Conservation (phyloP, 2,329 filamentous ascomycete species). For the Cercospora sp. region DNA sequence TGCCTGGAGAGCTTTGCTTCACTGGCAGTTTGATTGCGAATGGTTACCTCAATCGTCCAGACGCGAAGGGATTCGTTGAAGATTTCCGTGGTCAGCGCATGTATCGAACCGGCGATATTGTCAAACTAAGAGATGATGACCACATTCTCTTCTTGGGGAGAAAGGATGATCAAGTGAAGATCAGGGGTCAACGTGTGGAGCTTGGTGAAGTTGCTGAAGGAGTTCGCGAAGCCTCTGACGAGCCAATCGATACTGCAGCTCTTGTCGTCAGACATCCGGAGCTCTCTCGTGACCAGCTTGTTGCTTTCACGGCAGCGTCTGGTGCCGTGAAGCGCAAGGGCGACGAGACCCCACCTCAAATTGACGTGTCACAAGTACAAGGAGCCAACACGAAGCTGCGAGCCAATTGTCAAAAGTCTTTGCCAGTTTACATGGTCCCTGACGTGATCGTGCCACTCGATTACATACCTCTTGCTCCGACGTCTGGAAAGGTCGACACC, state of each 20-base stretch:
- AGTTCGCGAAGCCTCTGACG: constrained; percentile 14
- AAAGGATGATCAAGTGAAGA: constrained; percentile 73
- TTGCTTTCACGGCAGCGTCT: constrained; percentile 16
- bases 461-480: constrained; percentile 20
- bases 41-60: constrained; percentile 25
- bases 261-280: constrained; percentile 23
- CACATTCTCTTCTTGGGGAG: constrained; percentile 60
- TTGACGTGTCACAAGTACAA: constrained; percentile 6
- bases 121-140: constrained; percentile 39
- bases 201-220: constrained; percentile 62
- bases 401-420: constrained; percentile 14
- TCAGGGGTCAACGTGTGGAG: constrained; percentile 75
- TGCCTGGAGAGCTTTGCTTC: constrained; percentile 26
- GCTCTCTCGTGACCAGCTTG: constrained; percentile 18
- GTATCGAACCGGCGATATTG: constrained; percentile 31
- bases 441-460: constrained; percentile 20
- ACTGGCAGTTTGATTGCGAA: constrained; percentile 25
- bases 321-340: constrained; percentile 10
- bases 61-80: constrained; percentile 22
- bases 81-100: constrained; percentile 17
- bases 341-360: background rate
- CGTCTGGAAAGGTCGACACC: constrained; percentile 23
- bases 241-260: constrained; percentile 16
- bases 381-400: constrained; percentile 11
- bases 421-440: constrained; percentile 21